Evolutionary conservation across 2,329 filamentous ascomycete genomes (phyloP), one percentile per base, ranked within the genome.

Genomic region (Colletotrichum brevisporum): DNA sequence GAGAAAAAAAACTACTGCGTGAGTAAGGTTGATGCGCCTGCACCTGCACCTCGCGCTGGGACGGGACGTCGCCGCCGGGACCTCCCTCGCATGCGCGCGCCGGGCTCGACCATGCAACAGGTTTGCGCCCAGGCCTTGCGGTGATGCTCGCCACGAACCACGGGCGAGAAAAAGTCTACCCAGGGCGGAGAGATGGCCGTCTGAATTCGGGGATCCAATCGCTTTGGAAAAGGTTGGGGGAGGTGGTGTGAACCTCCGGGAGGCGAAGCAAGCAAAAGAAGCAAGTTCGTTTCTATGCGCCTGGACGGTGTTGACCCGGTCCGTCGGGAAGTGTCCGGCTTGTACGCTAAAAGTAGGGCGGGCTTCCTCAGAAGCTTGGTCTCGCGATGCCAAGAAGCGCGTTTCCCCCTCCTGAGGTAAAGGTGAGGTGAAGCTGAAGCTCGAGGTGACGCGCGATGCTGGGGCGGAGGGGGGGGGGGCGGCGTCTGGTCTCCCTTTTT

Each of bases 41-140:
- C 47, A 12, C 18, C 45, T 47, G 48, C 21, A 24, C 21, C 21
- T 24, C 21, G 21, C 54, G 66, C 66, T 36, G 31, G 31, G 31
- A 36, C 66, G 62, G 66, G 66, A 60, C 66, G 67, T 62, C 13
- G 55, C 5, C 67, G 67, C 67, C 63, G 57, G 67, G 67, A 56
- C 67, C 67, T 56, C 45, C 67, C 62, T 56, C 67, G 55, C 56
- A 53, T 39, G 62, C 13, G 26, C 5, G 47, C n/a, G 36, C 67
- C 15, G 56, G 62, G 67, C 55, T 60, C 50, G 56, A 60, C 67
- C 62, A 69, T 69, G 67, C 67, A 60, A 56, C 55, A 56, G 36
- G 27, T 47, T 39, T 67, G 67, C 62, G 67, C 62, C 63, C 52
- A 27, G 26, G 47, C 67, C 51, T 27, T 54, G 18, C 18, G 18